phyloP scores from a whole-genome alignment of 768 basidiomycete species.

The Rhodotorula diobovata region DNA sequence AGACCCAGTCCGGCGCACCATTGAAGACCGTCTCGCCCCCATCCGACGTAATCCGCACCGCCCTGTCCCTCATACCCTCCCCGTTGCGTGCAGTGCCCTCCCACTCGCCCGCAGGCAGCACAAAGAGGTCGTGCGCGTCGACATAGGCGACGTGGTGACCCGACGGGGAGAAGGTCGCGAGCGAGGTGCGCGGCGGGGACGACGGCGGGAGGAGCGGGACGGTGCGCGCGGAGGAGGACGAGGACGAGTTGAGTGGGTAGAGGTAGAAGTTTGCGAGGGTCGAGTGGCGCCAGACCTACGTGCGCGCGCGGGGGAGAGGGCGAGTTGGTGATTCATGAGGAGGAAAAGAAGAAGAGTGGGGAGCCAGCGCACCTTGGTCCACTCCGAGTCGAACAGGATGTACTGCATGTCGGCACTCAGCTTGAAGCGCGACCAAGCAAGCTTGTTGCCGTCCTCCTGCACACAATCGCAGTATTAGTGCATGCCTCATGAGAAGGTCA shows the following conservation, averaged over 20 bases:
- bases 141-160: slow-evolving; percentile 81
- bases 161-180: slow-evolving; percentile 83
- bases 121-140: slow-evolving; percentile 77
- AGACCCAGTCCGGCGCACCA: slow-evolving; percentile 96
- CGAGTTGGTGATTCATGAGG: slow-evolving; percentile 34
- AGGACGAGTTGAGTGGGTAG: slow-evolving; percentile 65
- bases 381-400: slow-evolving; percentile 71
- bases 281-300: slow-evolving; percentile 97
- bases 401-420: slow-evolving; percentile 88
- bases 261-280: slow-evolving; percentile 88
- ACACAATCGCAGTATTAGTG: slow-evolving; percentile 17
- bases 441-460: slow-evolving; percentile 41
- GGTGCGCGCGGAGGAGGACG: slow-evolving; percentile 54
- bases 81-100: slow-evolving; percentile 5
- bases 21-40: slow-evolving; percentile 84
- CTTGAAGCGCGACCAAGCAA: slow-evolving; percentile 48
- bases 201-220: slow-evolving; percentile 56
- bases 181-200: slow-evolving; percentile 58
- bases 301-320: neutral
- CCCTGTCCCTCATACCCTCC: neutral
- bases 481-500: neutral
- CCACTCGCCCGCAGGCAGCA: slow-evolving; percentile 46
- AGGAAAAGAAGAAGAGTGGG: neutral
- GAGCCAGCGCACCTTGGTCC: slow-evolving; percentile 56
- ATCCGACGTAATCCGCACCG: slow-evolving; percentile 69